Conservation (phyloP, 139 green algal species). For the Tetraselmis striata region DNA sequence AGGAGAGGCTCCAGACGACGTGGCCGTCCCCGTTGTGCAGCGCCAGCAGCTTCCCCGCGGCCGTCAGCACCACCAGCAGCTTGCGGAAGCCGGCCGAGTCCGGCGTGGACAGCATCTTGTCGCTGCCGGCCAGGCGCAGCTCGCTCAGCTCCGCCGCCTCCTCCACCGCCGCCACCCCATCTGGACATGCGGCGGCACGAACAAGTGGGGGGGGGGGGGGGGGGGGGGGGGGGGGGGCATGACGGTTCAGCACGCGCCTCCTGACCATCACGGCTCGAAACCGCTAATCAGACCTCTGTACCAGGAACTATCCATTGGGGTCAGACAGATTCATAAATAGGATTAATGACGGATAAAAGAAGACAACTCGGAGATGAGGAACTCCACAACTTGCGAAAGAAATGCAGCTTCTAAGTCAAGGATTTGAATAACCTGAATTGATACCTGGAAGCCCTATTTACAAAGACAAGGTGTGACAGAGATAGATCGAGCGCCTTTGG, state of each 20-base stretch:
- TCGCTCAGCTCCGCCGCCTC: constrained; percentile 24
- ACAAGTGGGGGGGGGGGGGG: too few relatives aligned
- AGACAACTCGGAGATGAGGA: too few relatives aligned
- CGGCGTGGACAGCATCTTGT: constrained; percentile 35
- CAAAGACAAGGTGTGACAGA: too few relatives aligned
- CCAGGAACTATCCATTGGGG: background rate
- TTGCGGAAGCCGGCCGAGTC: constrained; percentile 76
- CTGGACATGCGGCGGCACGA: too few relatives aligned
- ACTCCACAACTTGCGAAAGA: constrained; percentile 28
- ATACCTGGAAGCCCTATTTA: too few relatives aligned
- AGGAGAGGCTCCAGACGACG: constrained; percentile 58
- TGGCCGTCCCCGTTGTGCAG: constrained; percentile 87
- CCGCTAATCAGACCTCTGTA: background rate
- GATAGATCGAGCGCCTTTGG: too few relatives aligned
- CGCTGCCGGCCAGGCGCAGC: constrained; percentile 17
- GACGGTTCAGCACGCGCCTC: constrained; percentile 5
- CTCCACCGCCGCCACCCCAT: constrained; percentile 21
- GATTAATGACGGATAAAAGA: too few relatives aligned
- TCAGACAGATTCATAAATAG: too few relatives aligned
- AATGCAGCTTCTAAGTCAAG: constrained; percentile 13
- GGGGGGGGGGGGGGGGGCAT: too few relatives aligned
- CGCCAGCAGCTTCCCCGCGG: constrained; percentile 57
- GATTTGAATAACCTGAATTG: too few relatives aligned
- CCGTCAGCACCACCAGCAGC: constrained; percentile 53
- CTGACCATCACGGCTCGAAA: constrained; percentile 7